Base-by-base conservation (phyloP, 192 early-diverging fungal genomes). In the Thamnidium elegans region DNA sequence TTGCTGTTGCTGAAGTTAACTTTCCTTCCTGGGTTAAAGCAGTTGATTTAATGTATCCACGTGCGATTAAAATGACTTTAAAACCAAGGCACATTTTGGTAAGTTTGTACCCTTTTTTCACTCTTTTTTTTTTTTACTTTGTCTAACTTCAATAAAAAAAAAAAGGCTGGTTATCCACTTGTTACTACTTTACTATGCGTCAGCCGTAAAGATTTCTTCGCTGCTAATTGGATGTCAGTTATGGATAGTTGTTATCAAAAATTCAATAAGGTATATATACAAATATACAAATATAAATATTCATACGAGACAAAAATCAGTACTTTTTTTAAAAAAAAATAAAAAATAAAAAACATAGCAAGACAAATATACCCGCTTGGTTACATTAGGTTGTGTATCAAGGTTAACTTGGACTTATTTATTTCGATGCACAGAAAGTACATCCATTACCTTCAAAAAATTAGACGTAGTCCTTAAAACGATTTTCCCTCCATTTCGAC, bases 331-430 rank as follows among this genome's bases (percentile, higher is more conserved):
- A 42, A 20, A 44, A 43, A 30, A 32, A 36, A 42, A n/a, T n/a
- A 36, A 10, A 7, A 26, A 32, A 31, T 44, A 11, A 17, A 13
- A 21, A 15, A 77, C 48, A 66, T 71, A 20, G 5, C 53, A 89
- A 78, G 90, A 93, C 63, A 92, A 90, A 75, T 67, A 77, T 50
- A 81, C 86, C 54, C 82, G 91, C 2, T 78, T 81, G 17, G 84
- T 94, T 15, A 88, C 93, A 0, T 70, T 99, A 58, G 85, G 86
- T 7, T 94, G 88, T 51, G 75, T 96, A 3, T 75, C 84, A 32
- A 88, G 94, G 4, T 77, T 98, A 47, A 68, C 94, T 19, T 99
- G 97, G 97, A 91, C 93, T 13, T 96, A 94, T 68, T 70, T 98
- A 19, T 98, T 94, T 71, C 89, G 96, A 50, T 95, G 90, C 65